Base-by-base conservation (phyloP, 2,329 filamentous ascomycete species). In the Neopestalotiopsis sp. region DNA sequence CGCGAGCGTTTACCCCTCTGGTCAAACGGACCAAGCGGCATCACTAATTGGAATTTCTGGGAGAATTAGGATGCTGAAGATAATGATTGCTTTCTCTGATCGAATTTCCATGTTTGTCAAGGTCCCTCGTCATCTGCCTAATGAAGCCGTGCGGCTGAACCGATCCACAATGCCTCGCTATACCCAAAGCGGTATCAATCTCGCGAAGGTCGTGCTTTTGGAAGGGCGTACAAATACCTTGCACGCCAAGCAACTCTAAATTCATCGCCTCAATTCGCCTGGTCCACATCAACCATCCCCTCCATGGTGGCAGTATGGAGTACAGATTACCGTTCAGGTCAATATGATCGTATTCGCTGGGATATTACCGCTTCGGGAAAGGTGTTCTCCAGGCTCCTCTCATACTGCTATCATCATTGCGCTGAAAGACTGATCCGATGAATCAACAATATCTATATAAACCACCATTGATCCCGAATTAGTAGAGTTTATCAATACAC, bases 11-110 rank as follows among this genome's bases (percentile, higher is more conserved):
- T 68, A 13, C 49, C 40, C 13, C 68, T 57, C 9, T 28, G 30
- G 20, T 70, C 68, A 56, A 70, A 70, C 10, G 68, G 68, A 14
- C 68, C 68, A 6, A 66, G 24, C 5, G 65, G n/a, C 68, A 70
- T 70, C 32, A 7, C 20, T 14, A 45, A 34, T 14, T 6, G 34
- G 24, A 28, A 28, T 28, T 28, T 28, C 24, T 28, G 24, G 24
- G 24, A 28, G 24, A 28, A 28, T 28, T 28, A 28, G 24, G 24
- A 28, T 28, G 24, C 24, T 28, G 24, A 28, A 28, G 24, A 28
- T 28, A 28, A 28, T 28, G 56, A 17, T 5, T 38, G 9, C 7
- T 5, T 4, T 24, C 28, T 17, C 34, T 38, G 34, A 38, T 38
- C 10, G 34, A 38, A 38, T 38, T 38, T 38, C 34, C 6, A 10